Conservation (phyloP, 108 stramenopile species). For the Aureococcus anophagefferens region DNA sequence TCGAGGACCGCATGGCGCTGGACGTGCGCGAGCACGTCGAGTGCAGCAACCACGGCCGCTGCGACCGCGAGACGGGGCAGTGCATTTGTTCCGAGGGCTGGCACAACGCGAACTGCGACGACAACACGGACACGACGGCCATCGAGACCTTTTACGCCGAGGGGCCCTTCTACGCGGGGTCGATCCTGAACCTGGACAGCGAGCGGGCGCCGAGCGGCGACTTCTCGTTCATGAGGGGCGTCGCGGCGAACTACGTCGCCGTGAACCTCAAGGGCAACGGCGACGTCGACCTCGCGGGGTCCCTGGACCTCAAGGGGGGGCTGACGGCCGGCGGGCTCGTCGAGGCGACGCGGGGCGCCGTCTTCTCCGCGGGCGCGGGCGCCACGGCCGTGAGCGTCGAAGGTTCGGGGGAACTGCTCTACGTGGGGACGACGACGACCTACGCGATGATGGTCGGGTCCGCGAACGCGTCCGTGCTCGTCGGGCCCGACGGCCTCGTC, state of each 20-base stretch:
- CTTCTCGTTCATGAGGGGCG: slow-evolving; percentile 3
- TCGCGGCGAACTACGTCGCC: not conserved
- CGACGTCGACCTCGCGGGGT: not conserved
- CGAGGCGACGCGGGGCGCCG: not conserved
- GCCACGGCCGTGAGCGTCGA: no score
- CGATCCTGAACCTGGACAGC: not conserved
- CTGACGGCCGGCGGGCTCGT: not conserved
- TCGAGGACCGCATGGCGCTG: not conserved
- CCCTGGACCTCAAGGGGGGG: not conserved
- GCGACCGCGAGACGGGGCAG: slow-evolving; percentile 27
- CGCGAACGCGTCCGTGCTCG: no score
- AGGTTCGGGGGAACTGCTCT: no score
- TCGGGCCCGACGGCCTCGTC: no score
- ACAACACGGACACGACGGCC: slow-evolving; percentile 3
- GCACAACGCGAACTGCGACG: slow-evolving; percentile 8
- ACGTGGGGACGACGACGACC: no score
- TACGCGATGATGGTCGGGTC: no score
- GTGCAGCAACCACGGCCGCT: slow-evolving; percentile 39
- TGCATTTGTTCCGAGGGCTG: slow-evolving; percentile 33
- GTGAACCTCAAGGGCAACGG: not conserved
- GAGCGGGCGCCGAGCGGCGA: not conserved
- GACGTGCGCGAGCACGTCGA: not conserved
- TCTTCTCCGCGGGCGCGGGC: not conserved
- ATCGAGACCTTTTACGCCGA: not conserved
- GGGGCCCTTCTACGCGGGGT: slow-evolving; percentile 9